Evolutionary conservation across 2,329 filamentous ascomycete species (phyloP).

Genomic region (Dichotomopilus funicola): DNA sequence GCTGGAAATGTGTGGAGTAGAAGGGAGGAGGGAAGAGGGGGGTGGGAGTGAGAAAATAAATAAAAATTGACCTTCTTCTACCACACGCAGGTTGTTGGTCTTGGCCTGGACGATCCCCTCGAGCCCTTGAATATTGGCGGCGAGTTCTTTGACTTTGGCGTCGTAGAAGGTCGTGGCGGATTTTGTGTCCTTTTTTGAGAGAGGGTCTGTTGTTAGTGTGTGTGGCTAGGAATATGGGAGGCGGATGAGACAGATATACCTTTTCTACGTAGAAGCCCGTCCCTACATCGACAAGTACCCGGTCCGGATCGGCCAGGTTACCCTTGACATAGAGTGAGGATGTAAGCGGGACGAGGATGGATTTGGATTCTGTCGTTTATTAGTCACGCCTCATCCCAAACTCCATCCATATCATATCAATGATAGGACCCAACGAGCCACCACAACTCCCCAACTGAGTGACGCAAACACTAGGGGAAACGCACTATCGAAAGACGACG

Average conservation of each 20-base stretch:
- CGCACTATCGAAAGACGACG: conserved; percentile 19
- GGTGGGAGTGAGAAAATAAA: not conserved
- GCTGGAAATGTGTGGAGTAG: too few relatives aligned
- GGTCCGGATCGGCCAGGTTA: conserved; percentile 63
- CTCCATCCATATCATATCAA: too few relatives aligned
- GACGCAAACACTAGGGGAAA: not conserved
- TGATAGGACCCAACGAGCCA: too few relatives aligned
- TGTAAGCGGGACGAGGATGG: conserved; percentile 85
- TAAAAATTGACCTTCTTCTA: conserved; percentile 70
- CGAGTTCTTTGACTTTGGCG: conserved; percentile 47
- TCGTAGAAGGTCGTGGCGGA: conserved; percentile 53
- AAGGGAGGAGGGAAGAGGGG: too few relatives aligned
- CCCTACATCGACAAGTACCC: conserved; percentile 84
- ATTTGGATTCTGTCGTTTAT: conserved; percentile 35
- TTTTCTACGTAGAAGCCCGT: conserved; percentile 96
- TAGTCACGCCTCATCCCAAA: not conserved
- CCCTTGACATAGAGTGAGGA: conserved; percentile 92
- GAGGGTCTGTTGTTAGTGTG: not conserved
- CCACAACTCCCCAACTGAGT: not conserved
- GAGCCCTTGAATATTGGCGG: conserved; percentile 48
- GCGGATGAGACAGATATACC: conserved; percentile 35
- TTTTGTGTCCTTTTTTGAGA: conserved; percentile 38
- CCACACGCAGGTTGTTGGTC: conserved; percentile 73
- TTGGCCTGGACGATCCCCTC: conserved; percentile 60
- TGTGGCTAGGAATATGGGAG: not conserved